Evolutionary conservation across 164 flowering plant genomes (phyloP).

Genomic region (Umbellularia californica): DNA sequence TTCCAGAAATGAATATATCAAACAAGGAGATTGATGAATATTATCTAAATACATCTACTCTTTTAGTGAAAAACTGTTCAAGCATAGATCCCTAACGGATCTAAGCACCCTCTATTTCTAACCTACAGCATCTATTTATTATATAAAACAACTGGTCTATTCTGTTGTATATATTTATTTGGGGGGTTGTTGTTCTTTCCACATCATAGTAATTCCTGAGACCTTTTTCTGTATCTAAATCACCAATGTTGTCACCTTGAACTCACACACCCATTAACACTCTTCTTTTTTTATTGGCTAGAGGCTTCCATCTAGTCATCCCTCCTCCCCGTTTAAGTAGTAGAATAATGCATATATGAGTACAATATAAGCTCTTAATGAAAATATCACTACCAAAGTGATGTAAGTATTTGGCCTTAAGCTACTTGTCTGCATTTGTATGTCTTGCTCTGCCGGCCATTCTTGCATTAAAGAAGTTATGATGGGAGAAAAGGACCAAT

Average conservation of each 20-base stretch:
- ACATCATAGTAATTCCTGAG: constrained; percentile 1
- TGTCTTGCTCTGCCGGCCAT: constrained; percentile 40
- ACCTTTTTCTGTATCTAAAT: neutral
- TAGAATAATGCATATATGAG: neutral
- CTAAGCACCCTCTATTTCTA: neutral
- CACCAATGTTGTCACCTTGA: neutral
- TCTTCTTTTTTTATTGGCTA: neutral
- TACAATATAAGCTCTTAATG: neutral
- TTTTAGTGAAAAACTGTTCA: neutral
- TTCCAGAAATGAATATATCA: too few species aligned
- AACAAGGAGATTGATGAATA: too few species aligned
- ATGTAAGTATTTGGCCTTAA: constrained; percentile 23
- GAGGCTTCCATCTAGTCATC: neutral
- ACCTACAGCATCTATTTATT: neutral
- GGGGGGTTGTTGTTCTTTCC: constrained; percentile 12
- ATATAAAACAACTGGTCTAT: neutral
- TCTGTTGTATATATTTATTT: neutral
- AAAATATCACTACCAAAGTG: constrained; percentile 27
- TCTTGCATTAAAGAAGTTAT: constrained; percentile 20
- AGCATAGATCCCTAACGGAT: neutral
- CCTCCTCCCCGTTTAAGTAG: neutral
- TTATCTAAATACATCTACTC: neutral
- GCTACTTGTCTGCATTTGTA: constrained; percentile 19
- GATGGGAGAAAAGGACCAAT: constrained; percentile 13
- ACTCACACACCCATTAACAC: neutral